Evolutionary conservation across 2,329 filamentous ascomycete genomes (phyloP), one percentile per base, ranked within the genome.

Genomic region (Sarocladiaceae sp.): DNA sequence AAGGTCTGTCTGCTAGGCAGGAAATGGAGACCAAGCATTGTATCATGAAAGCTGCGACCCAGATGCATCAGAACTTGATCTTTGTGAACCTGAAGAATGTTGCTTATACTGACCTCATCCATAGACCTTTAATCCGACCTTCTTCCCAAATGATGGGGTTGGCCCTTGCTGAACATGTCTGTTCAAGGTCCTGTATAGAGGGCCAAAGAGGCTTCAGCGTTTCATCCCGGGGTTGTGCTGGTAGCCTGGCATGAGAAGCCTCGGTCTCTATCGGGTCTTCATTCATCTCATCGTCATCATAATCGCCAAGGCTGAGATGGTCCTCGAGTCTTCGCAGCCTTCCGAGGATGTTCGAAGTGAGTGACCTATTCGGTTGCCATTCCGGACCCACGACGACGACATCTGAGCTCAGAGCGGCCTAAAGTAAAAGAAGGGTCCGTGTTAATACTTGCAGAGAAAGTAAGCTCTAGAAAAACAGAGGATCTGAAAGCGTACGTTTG

Each of bases 11-110:
- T 68, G 16, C 58, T 61, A 0, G 68, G 66, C 10, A 70, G 57
- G 41, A 70, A 71, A 47, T 70, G 68, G 3, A 72, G 50, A 1
- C 65, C 65, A 0, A 65, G 66, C 60, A 69, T 68, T 26, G 60
- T 65, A 24, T 67, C 63, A 45, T 71, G 63, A 41, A 70, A 70
- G 4, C 64, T 69, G 34, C 6, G 34, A 12, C 23, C 16, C 6
- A 10, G 10, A 26, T 4, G 11, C 4, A 21, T 26, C 9, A 24
- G 21, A 11, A 39, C 19, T 6, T 15, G 3, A 16, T 15, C n/a
- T 7, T 7, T 9, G n/a, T 11, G 11, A 26, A 5, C 5, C 15
- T 16, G 34, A 39, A 39, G 19, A 26, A n/a, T 11, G 33, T 6
- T 7, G 23, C 5, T 5, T 15, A 27, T 6, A 41, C 37, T 27